Evolutionary conservation across 768 basidiomycete species (phyloP), one percentile per base, ranked within the genome.

Genomic region (Mycena alexandri): DNA sequence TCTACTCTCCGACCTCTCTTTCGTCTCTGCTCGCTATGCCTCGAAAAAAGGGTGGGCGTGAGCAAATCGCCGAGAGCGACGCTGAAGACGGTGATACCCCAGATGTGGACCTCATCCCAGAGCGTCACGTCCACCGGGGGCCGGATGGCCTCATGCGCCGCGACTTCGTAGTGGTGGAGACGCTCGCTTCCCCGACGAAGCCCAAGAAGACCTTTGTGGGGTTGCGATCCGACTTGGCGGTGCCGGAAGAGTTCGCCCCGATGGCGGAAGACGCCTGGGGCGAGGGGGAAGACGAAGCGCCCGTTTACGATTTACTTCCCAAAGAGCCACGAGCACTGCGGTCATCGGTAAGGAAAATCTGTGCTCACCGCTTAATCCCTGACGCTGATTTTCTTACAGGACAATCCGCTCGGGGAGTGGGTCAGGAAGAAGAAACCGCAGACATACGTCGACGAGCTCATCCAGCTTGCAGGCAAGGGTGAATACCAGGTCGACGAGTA

Each of bases 371-470:
- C 29, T 29, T 6, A 6, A 3, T 29, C 29, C 3, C 29, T 3
- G 3, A 29, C 0, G 11, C 25, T 22, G 13, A 34, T 14, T 4
- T 22, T 36, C 17, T 7, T 9, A 10, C 11, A 62, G 61, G 61
- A 62, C 14, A n/a, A 44, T 19, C 61, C 61, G 12, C 7, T 43
- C 1, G 17, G 42, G 9, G 4, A 16, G 48, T 61, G 60, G 60
- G 50, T 61, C 14, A n/a, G 13, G n/a, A 48, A 51, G 24, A 34
- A 24, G 22, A 61, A 29, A n/a, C 60, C 60, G 41, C 61, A 62
- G 12, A 22, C 53, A 1, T 62, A 62, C 44, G 14, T 64, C 12
- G 62, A 64, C 44, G 46, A 55, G 33, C 25, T 64, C 2, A 11
- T 64, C 5, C 34, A 21, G 3, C 46, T 64, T 3, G 29, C 56